Evolutionary conservation across 169 alveolate genomes (phyloP).

Genomic region (Condylostoma magnum): DNA sequence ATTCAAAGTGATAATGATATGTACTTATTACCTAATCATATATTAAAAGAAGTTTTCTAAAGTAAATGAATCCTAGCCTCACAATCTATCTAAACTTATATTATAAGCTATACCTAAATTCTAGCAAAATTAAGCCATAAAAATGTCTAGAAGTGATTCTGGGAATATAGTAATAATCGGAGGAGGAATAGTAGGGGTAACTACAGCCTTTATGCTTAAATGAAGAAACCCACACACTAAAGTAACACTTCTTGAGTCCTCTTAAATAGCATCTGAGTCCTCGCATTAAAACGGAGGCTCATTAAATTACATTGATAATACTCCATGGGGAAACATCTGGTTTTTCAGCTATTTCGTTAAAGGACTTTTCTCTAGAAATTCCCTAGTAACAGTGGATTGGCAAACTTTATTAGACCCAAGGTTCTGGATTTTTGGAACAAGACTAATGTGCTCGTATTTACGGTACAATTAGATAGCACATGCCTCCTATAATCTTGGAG

Average conservation of each 20-base stretch:
- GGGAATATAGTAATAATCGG: conserved; percentile 20
- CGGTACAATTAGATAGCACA: too few relatives aligned
- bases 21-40: too few relatives aligned
- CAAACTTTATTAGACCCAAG: not conserved
- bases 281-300: conserved; percentile 21
- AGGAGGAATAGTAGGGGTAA: conserved; percentile 19
- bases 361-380: not conserved
- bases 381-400: too few relatives aligned
- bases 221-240: not conserved
- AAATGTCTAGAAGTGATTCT: too few relatives aligned
- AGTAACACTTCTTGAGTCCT: conserved; percentile 1
- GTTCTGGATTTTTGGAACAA: not conserved
- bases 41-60: too few relatives aligned
- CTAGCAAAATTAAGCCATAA: too few relatives aligned
- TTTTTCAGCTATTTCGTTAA: not conserved
- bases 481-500: not conserved
- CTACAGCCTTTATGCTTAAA: conserved; percentile 29
- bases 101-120: too few relatives aligned
- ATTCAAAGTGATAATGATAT: too few relatives aligned
- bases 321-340: not conserved
- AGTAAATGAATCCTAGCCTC: too few relatives aligned
- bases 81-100: too few relatives aligned
- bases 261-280: not conserved
- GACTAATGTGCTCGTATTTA: too few relatives aligned
- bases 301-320: not conserved